Evolutionary conservation across 1,139 yeast species (phyloP).

Genomic region (Candida freyschussii): DNA sequence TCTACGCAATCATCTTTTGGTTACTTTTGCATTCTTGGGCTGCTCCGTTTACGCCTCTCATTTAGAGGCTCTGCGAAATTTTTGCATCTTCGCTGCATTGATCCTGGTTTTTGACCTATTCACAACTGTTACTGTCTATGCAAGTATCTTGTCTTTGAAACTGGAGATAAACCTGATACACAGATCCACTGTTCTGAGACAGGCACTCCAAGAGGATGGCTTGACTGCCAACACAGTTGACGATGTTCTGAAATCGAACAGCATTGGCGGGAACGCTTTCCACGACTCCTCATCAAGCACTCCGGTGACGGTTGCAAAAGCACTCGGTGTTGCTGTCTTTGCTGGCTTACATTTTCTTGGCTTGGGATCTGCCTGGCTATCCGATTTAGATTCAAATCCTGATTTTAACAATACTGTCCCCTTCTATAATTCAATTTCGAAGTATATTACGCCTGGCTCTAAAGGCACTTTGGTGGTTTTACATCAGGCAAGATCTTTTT

Average conservation of each 20-base stretch:
- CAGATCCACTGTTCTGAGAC: conserved; percentile 73
- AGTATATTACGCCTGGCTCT: conserved; percentile 31
- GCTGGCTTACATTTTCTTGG: conserved; percentile 73
- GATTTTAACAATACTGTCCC: conserved; percentile 27
- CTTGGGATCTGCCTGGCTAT: conserved; percentile 68
- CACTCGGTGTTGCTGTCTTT: conserved; percentile 63
- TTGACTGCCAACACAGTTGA: conserved; percentile 71
- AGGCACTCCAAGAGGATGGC: conserved; percentile 92
- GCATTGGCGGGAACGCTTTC: conserved; percentile 33
- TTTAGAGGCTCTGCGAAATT: conserved; percentile 72
- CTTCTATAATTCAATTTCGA: conserved; percentile 37
- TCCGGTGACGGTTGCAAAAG: conserved; percentile 56
- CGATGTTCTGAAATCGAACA: conserved; percentile 47
- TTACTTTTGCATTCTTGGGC: conserved; percentile 65
- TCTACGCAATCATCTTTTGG: conserved; percentile 75
- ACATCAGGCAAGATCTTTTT: conserved; percentile 50
- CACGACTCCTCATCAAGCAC: conserved; percentile 30
- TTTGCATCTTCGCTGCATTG: conserved; percentile 74
- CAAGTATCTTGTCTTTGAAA: conserved; percentile 83
- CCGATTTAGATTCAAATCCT: conserved; percentile 41
- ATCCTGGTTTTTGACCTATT: conserved; percentile 70
- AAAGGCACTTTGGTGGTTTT: conserved; percentile 22
- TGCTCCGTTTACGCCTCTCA: conserved; percentile 68
- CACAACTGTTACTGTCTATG: conserved; percentile 75
- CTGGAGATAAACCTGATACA: conserved; percentile 88